Base-by-base conservation (phyloP, 768 basidiomycete species). In the Cystobasidium onofrii region DNA sequence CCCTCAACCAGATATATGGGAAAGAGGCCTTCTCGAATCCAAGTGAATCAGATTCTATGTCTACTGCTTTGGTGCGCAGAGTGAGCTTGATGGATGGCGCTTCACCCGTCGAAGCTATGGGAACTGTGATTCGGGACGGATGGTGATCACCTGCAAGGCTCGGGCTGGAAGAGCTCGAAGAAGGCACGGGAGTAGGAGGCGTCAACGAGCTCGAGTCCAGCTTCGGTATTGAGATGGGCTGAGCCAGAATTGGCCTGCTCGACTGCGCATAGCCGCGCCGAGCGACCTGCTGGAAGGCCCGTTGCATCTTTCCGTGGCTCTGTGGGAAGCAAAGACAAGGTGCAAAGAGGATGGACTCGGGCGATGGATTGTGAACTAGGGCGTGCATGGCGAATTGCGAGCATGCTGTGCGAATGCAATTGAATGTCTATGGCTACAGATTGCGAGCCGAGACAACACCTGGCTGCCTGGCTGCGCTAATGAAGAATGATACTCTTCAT, bases 1-100 rank as follows among this genome's bases (percentile, higher is more conserved):
- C 93, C 27, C 92, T 87, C 12, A 98, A 85, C 88, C 91, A 93
- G 69, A 87, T 81, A 78, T 86, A 88, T 0, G 89, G 85, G 76
- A 90, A 87, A 12, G 81, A 55, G 29, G 67, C 70, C 27, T 60
- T 55, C 17, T 55, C 69, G 34, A 71, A 57, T 9, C 69, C 69
- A n/a, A 57, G 55, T 20, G 69, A 29, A 20, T 52, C 50, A 7
- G 69, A 36, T 23, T 71, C 69, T 27, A 71, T 60, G 36, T 71
- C 69, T 10, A 71, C 23, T 18, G 69, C 69, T 55, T 39, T 55
- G 29, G 55, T 71, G 1, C 69, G 69, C 6, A 71, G 69, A 10
- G 69, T 71, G 27, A 71, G 41, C 54, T 29, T 55, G 69, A 71
- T 46, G 33, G 44, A 55, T 6, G 50, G 34, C 27, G 18, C 50